Percentiles rank a stretch among this genome's conserved stretches.
Conservation (phyloP, 345 rosid species). For the Erucastrum elatum region DNA sequence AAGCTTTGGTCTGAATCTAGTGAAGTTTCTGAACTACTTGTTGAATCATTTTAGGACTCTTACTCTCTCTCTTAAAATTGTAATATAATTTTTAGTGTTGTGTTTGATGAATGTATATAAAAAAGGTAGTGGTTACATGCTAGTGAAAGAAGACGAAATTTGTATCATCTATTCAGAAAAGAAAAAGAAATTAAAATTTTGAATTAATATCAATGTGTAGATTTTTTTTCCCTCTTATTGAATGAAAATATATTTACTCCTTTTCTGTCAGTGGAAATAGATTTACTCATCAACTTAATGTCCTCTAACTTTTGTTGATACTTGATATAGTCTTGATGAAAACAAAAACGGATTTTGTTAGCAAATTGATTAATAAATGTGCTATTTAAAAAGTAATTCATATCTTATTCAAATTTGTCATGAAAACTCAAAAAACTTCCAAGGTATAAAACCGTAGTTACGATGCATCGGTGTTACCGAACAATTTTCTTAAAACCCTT, state of each 20-base stretch:
- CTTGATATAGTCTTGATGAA: background rate
- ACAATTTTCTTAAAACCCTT: background rate
- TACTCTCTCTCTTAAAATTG: constrained; percentile 4
- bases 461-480: background rate
- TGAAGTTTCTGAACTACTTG: constrained; percentile 51
- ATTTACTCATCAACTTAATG: background rate
- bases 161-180: constrained; percentile 11
- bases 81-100: background rate
- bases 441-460: background rate
- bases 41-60: constrained; percentile 38
- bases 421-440: background rate
- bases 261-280: background rate
- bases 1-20: constrained; percentile 65
- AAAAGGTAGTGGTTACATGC: constrained; percentile 13
- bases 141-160: constrained; percentile 2
- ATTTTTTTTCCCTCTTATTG: background rate
- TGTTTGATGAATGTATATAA: constrained; percentile 30
- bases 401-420: background rate
- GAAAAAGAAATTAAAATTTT: background rate
- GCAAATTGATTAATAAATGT: background rate
- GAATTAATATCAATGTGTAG: constrained; percentile 2
- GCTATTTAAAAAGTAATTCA: background rate
- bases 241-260: background rate
- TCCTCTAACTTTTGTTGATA: background rate
- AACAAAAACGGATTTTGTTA: background rate